A percentile compares a stretch with the other conserved stretches of the same genome.
phyloP scores from a whole-genome alignment of 192 early-diverging fungal species.

The Linnemannia exigua region DNA sequence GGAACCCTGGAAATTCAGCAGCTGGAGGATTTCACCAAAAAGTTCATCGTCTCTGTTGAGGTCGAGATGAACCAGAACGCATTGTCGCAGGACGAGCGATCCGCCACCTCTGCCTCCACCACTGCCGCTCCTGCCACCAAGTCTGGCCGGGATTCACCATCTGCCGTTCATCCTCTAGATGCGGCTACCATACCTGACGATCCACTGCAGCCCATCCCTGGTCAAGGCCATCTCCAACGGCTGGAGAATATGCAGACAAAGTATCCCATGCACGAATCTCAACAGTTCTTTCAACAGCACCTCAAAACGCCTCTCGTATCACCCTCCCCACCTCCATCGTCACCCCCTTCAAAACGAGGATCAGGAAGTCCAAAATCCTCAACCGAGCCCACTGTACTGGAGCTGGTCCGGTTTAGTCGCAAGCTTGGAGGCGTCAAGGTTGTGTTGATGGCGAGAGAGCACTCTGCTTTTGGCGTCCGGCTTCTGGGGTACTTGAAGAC shows the following conservation, averaged over 20 bases:
- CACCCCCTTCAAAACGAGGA: conserved; percentile 32
- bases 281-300: conserved; percentile 38
- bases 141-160: conserved; percentile 13
- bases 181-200: conserved; percentile 21
- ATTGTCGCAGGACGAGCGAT: conserved; percentile 25
- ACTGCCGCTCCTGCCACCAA: not conserved
- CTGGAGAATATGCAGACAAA: conserved; percentile 36
- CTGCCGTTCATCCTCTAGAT: conserved; percentile 44
- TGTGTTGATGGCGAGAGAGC: conserved; percentile 61
- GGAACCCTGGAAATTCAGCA: conserved; percentile 43
- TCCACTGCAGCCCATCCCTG: not conserved
- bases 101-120: not conserved
- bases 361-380: conserved; percentile 52
- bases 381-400: conserved; percentile 65
- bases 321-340: conserved; percentile 30
- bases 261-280: conserved; percentile 31
- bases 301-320: conserved; percentile 34
- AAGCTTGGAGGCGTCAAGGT: conserved; percentile 61
- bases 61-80: conserved; percentile 20
- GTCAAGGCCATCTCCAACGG: conserved; percentile 25
- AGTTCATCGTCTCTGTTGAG: conserved; percentile 52
- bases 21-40: conserved; percentile 21
- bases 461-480: conserved; percentile 68
- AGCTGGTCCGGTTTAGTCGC: conserved; percentile 59
- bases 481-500: conserved; percentile 65